Evolutionary conservation across 768 basidiomycete genomes (phyloP).

Genomic region (Boletus speciosus): DNA sequence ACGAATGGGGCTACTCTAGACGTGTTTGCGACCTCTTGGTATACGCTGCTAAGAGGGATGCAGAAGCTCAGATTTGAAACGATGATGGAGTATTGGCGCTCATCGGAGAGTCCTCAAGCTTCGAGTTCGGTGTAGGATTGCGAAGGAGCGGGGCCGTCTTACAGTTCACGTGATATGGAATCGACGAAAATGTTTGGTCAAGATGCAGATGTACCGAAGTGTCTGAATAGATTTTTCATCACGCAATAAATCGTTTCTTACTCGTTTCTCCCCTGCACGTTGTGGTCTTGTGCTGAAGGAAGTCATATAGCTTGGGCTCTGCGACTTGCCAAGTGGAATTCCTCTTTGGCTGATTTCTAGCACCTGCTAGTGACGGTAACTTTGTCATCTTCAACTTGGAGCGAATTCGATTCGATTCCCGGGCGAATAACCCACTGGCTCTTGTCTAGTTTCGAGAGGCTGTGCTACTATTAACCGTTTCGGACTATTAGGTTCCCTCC

Average conservation of each 20-base stretch:
- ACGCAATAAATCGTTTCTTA: background rate
- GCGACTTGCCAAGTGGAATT: background rate
- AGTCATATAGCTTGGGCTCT: background rate
- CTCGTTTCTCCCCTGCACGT: background rate
- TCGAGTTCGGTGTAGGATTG: constrained; percentile 16
- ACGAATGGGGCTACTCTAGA: constrained; percentile 92
- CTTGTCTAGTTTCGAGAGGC: background rate
- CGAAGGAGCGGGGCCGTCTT: background rate
- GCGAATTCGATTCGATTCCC: background rate
- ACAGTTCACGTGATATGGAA: background rate
- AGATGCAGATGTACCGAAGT: constrained; percentile 14
- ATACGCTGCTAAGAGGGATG: constrained; percentile 75
- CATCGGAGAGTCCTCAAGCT: background rate
- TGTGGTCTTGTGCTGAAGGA: too few species aligned
- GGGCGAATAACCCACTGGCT: background rate
- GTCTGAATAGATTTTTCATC: constrained; percentile 8
- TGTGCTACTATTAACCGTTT: background rate
- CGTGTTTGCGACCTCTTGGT: constrained; percentile 89
- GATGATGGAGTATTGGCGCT: background rate
- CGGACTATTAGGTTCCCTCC: background rate
- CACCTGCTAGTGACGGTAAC: too few species aligned
- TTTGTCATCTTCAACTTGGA: background rate
- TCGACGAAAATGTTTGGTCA: background rate
- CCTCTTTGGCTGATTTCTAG: background rate
- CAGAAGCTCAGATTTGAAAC: constrained; percentile 21